These are phyloP conservation scores for Xylariales sp. DNA, from an alignment of 2,329 filamentous ascomycete species.

Conservation along the genomic window DNA sequence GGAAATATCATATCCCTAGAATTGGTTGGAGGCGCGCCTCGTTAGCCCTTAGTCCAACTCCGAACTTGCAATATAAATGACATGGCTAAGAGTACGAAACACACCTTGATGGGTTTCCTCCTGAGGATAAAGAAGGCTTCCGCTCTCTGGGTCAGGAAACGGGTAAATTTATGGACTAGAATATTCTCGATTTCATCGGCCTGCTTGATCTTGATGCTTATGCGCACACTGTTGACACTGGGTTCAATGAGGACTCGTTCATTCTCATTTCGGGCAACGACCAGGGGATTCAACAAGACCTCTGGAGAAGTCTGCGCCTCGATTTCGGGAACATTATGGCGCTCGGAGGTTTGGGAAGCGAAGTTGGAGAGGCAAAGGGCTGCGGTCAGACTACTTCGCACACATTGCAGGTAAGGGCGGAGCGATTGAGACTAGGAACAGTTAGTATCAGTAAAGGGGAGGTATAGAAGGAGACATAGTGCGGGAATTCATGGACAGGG, in stretches of 20 bases:
- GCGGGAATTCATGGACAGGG: neutral
- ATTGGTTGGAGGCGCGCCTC: too few relatives aligned
- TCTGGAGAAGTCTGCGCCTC: slow-evolving; percentile 92
- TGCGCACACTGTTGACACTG: slow-evolving; percentile 91
- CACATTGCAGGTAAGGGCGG: slow-evolving; percentile 92
- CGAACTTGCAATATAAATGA: neutral
- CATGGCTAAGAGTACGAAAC: slow-evolving; percentile 14
- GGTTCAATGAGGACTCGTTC: slow-evolving; percentile 95
- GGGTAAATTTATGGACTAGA: slow-evolving; percentile 95
- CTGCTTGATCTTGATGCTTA: slow-evolving; percentile 99
- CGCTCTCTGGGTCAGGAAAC: slow-evolving; percentile 92
- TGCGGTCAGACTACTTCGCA: slow-evolving; percentile 88
- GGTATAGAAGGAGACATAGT: neutral
- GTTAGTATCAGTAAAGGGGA: slow-evolving; percentile 15
- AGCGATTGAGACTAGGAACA: slow-evolving; percentile 82
- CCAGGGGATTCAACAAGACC: slow-evolving; percentile 86
- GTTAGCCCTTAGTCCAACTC: neutral
- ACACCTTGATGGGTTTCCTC: slow-evolving; percentile 89
- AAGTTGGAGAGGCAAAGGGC: slow-evolving; percentile 95
- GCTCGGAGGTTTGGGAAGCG: slow-evolving; percentile 91
- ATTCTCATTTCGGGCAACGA: slow-evolving; percentile 91
- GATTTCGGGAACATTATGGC: slow-evolving; percentile 97
- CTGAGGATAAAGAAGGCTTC: slow-evolving; percentile 96
- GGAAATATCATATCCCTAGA: slow-evolving; percentile 92
- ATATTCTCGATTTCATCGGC: slow-evolving; percentile 99